phyloP scores from a whole-genome alignment of 2,329 filamentous ascomycete genomes.

The Penicillium sp. region DNA sequence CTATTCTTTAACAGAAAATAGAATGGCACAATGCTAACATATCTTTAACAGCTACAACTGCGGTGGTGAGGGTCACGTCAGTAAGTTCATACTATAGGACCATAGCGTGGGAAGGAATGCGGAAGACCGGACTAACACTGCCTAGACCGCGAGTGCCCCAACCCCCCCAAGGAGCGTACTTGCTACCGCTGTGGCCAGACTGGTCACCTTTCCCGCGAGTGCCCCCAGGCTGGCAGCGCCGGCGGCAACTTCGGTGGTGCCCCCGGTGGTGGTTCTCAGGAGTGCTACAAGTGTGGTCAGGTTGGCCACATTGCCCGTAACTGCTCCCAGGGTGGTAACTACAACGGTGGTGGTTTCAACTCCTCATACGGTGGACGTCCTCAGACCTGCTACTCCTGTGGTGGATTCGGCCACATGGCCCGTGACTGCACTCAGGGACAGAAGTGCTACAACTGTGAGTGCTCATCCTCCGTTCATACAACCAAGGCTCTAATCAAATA shows the following conservation, averaged over 20 bases:
- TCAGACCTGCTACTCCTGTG: slow-evolving; percentile 98
- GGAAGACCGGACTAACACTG: slow-evolving; percentile 13
- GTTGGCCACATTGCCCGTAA: slow-evolving; percentile 88
- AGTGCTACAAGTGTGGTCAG: slow-evolving; percentile 99
- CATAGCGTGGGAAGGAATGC: background rate
- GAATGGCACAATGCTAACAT: slow-evolving; percentile 6
- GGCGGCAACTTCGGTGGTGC: slow-evolving; percentile 49
- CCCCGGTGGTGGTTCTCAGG: slow-evolving; percentile 54
- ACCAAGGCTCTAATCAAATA: background rate
- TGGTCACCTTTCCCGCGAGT: slow-evolving; percentile 89
- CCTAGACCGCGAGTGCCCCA: slow-evolving; percentile 82
- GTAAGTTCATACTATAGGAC: slow-evolving; percentile 51
- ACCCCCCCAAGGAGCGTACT: slow-evolving; percentile 80
- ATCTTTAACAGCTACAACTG: slow-evolving; percentile 71
- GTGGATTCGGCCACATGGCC: slow-evolving; percentile 94
- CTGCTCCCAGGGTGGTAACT: slow-evolving; percentile 53
- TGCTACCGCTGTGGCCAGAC: slow-evolving; percentile 68
- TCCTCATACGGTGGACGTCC: slow-evolving; percentile 54
- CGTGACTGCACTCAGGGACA: slow-evolving; percentile 98
- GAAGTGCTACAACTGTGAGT: slow-evolving; percentile 98
- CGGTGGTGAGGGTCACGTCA: slow-evolving; percentile 78
- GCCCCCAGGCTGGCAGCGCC: slow-evolving; percentile 45
- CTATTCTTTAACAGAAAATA: background rate
- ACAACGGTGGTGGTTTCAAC: slow-evolving; percentile 44
- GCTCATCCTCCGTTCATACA: background rate